A percentile compares a stretch with the other conserved stretches of the same genome.
Conservation (phyloP, 1,284 basidiomycete species). For the Ganoderma leucocontextum region DNA sequence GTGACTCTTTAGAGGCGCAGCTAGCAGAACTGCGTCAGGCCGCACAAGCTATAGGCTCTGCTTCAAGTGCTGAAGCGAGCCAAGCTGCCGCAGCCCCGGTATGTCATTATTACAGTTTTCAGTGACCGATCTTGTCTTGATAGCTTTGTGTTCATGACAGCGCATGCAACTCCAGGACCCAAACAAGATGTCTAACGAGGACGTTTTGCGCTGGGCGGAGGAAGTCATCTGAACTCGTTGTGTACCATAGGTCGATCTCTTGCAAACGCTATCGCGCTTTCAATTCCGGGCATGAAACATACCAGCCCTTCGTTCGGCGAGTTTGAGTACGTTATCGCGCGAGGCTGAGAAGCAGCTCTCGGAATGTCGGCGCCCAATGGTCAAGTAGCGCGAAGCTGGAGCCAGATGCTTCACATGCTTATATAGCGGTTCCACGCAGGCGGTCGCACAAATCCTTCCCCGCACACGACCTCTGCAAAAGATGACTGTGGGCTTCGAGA, state of each 20-base stretch:
- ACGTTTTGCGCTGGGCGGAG: slow-evolving; percentile 71
- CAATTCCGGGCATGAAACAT: neutral
- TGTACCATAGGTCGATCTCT: slow-evolving; percentile 1
- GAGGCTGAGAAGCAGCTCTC: neutral
- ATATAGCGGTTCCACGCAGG: no score
- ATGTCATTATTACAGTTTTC: neutral
- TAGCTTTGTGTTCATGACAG: neutral
- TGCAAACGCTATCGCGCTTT: slow-evolving; percentile 6
- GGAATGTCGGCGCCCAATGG: neutral
- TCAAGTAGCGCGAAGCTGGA: neutral
- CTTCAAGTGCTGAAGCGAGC: neutral
- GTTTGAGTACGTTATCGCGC: neutral
- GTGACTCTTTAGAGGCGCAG: slow-evolving; percentile 69
- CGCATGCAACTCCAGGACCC: slow-evolving; percentile 20
- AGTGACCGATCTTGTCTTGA: neutral
- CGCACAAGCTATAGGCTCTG: slow-evolving; percentile 35
- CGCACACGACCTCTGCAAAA: no score
- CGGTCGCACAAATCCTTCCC: no score
- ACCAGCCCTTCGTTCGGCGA: neutral
- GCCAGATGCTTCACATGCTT: neutral
- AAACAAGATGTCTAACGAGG: slow-evolving; percentile 43
- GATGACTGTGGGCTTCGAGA: neutral
- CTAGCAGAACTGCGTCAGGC: slow-evolving; percentile 59
- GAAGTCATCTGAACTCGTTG: slow-evolving; percentile 44
- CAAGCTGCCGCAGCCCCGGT: neutral